Evolutionary conservation across 495 filamentous ascomycete genomes (phyloP).

Genomic region (Haplographium delicatum): DNA sequence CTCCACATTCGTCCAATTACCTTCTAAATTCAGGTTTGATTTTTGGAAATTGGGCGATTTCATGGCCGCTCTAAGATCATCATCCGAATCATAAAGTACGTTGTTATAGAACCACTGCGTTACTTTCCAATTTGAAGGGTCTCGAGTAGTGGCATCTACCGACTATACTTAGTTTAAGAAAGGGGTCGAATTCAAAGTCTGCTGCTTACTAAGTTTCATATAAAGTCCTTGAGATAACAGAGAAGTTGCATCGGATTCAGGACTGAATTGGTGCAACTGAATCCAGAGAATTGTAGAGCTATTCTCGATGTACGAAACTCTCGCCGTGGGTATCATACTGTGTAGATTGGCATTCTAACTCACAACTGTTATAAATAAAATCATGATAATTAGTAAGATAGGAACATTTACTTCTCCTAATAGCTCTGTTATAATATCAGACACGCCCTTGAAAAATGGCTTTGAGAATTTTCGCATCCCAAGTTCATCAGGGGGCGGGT

Average conservation of each 20-base stretch:
- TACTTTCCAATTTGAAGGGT: slow-evolving; percentile 40
- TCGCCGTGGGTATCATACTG: background rate
- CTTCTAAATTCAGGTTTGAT: slow-evolving; percentile 36
- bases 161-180: background rate
- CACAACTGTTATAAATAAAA: background rate
- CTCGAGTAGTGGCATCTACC: slow-evolving; percentile 42
- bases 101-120: slow-evolving; percentile 45
- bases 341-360: background rate
- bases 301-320: slow-evolving; percentile 27
- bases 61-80: slow-evolving; percentile 40
- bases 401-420: slow-evolving; percentile 20
- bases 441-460: slow-evolving; percentile 17
- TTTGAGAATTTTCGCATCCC: background rate
- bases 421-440: slow-evolving; percentile 35
- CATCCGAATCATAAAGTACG: slow-evolving; percentile 39
- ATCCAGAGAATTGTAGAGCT: slow-evolving; percentile 31
- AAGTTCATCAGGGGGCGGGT: background rate
- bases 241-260: slow-evolving; percentile 31
- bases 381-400: background rate
- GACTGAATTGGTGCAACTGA: slow-evolving; percentile 26
- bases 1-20: slow-evolving; percentile 38
- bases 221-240: slow-evolving; percentile 40
- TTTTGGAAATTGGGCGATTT: slow-evolving; percentile 38
- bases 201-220: slow-evolving; percentile 19
- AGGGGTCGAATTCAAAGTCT: background rate